These are phyloP conservation scores for Colletotrichum neosansevieriae DNA, from an alignment of 2,329 filamentous ascomycete genomes.

Conservation along the genomic window DNA sequence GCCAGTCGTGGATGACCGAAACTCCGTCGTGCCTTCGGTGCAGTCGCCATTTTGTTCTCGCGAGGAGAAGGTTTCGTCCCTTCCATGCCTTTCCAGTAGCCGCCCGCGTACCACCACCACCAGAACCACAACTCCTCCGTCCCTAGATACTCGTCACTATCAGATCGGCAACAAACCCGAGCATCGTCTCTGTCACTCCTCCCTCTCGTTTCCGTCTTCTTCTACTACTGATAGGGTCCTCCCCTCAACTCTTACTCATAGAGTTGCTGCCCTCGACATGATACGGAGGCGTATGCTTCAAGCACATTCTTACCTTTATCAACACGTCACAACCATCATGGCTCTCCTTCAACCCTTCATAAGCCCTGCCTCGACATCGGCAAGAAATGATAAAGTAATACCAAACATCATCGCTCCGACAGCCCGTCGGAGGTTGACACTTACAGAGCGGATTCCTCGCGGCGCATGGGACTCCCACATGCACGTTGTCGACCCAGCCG, in stretches of 20 bases:
- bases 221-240: constrained; percentile 3
- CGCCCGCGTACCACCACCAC: constrained; percentile 4
- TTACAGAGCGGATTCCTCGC: constrained; percentile 49
- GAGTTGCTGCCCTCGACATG: constrained; percentile 13
- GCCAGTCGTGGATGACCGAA: constrained; percentile 18
- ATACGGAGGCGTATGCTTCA: constrained; percentile 21
- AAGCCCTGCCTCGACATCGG: constrained; percentile 3
- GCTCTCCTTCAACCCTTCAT: constrained; percentile 32
- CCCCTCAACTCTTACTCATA: constrained; percentile 10
- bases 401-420: constrained; percentile 1
- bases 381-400: constrained; percentile 18
- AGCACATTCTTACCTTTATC: constrained; percentile 18
- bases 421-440: constrained; percentile 29
- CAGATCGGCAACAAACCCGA: constrained; percentile 1
- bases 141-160: constrained; percentile 4
- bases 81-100: constrained; percentile 14
- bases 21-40: constrained; percentile 15
- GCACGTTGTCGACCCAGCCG: constrained; percentile 68
- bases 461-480: constrained; percentile 73
- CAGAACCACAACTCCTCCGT: neutral
- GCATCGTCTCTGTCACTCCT: neutral
- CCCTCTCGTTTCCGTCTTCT: neutral
- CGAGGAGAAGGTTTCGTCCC: constrained; percentile 33
- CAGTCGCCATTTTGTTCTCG: constrained; percentile 23
- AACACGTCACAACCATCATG: constrained; percentile 26